Base-by-base conservation (phyloP, 2,329 filamentous ascomycete genomes). In the Amesomyces nigricolor region DNA sequence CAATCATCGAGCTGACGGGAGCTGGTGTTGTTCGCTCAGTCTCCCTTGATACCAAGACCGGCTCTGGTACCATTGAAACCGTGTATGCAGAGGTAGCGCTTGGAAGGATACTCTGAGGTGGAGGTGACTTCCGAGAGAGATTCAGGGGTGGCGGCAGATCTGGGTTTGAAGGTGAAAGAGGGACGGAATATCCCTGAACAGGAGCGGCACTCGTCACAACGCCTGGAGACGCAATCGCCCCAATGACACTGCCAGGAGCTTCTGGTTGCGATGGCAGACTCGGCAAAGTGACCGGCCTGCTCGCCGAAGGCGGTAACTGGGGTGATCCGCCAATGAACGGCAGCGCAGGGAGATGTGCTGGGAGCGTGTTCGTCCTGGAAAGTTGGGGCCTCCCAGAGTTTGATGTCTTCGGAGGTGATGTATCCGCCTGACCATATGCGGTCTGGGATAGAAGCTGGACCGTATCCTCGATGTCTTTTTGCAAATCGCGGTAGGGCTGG, bases 341-440 rank as follows among this genome's bases (percentile, higher is more conserved):
- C 4, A 63, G 51, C 3, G 62, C 58, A 38, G 64, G 62, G 32
- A 65, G 51, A 26, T 65, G 56, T 4, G 57, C 38, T 1, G 64
- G 64, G 29, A 65, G 53, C 10, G 64, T 65, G 44, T 56, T 63
- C 40, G 60, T 62, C 45, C 64, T 58, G n/a, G 51, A n/a, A 16
- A 63, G 1, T 38, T 51, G 37, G 40, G 57, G 42, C 40, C 54
- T 30, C 29, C 10, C 22, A 17, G 53, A 22, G 19, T 22, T 19
- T 2, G 49, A 39, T 16, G 49, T 19, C 9, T 53, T 42, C 5
- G 44, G 38, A 16, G 17, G 16, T 13, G 46, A 26, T 19, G 46
- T 39, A 13, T 47, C n/a, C 42, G 42, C 46, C 14, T 54, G 54
- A 17, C 45, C 53, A 13, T 58, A 51, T 17, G 38, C 32, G 10